These are phyloP conservation scores for Phylloporus gajari DNA, from an alignment of 1,284 basidiomycete genomes.

Conservation along the genomic window DNA sequence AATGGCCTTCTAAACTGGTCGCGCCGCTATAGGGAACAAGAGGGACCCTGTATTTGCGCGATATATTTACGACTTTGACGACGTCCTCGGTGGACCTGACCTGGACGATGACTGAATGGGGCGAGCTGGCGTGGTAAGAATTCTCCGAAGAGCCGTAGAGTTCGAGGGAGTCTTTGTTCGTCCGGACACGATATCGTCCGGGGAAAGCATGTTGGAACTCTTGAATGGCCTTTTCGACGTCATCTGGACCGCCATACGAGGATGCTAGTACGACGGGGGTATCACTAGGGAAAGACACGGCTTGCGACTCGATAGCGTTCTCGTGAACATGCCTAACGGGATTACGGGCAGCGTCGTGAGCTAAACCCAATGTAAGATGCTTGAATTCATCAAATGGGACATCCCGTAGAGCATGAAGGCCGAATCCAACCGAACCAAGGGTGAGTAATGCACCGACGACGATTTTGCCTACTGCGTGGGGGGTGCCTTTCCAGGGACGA, in stretches of 20 bases:
- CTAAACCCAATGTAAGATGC: constrained; percentile 12
- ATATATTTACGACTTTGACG: constrained; percentile 65
- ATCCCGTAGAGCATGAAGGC: constrained; percentile 28
- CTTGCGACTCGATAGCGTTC: constrained; percentile 1
- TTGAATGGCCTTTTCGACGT: constrained; percentile 63
- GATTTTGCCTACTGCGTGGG: constrained; percentile 19
- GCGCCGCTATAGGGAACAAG: constrained; percentile 70
- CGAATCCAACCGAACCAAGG: constrained; percentile 30
- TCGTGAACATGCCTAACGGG: constrained; percentile 11
- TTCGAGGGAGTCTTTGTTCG: constrained; percentile 59
- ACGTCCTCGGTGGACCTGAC: constrained; percentile 65
- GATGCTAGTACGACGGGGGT: constrained; percentile 18
- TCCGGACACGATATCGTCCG: constrained; percentile 56
- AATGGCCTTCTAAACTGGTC: constrained; percentile 66
- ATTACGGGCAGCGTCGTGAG: neutral
- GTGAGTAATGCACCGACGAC: constrained; percentile 31
- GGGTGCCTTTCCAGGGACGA: constrained; percentile 1
- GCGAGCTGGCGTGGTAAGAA: constrained; percentile 72
- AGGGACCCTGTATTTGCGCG: constrained; percentile 64
- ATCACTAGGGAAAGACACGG: neutral
- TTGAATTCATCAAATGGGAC: constrained; percentile 8
- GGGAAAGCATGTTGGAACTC: constrained; percentile 63
- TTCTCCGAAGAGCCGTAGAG: constrained; percentile 74
- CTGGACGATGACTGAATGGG: constrained; percentile 71
- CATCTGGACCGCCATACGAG: constrained; percentile 58